Evolutionary conservation across 331 rosid species (phyloP), one percentile per base, ranked within the genome.

Genomic region (Erythrophleum ivorense): DNA sequence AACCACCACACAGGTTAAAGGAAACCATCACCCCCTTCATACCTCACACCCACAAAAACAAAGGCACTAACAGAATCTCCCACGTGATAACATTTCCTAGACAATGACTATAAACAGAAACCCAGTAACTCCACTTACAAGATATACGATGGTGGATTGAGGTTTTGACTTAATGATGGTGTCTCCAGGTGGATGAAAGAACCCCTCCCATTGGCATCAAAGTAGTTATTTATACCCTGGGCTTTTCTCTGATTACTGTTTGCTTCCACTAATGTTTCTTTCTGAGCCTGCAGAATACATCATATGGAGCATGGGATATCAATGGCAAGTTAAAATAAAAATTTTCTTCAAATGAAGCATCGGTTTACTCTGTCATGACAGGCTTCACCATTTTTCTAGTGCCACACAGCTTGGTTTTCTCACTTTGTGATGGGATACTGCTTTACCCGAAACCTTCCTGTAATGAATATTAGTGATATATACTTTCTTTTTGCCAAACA

Each of bases 221-320:
- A 29, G 54, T 78, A 76, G 2, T 19, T 64, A 67, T 24, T 36
- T n/a, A n/a, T n/a, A n/a, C n/a, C n/a, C n/a, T n/a, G 85, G 63
- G 18, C 53, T 33, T 1, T 73, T 49, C 24, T 29, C 84, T 5
- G 8, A 16, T 8, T 76, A 13, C 65, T 67, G 48, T 48, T 34
- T 45, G 83, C 57, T 59, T 65, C 70, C 63, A n/a, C 41, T 11
- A 58, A 53, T 34, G 9, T 52, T 64, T 52, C 69, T 53, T 83
- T 77, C 54, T 33, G 21, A 9, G 73, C 78, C 90, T 88, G 87
- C 82, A 77, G 15, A 62, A 72, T 15, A 55, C 63, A 80, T 64
- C 75, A 76, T 21, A 66, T 16, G 16, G 58, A 64, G 77, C 54
- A 75, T 3, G 7, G 11, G 14, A 50, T 43, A 71, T 40, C 33